Conservation (phyloP, 2,329 filamentous ascomycete species). For the Aspergillus fumigatus region DNA sequence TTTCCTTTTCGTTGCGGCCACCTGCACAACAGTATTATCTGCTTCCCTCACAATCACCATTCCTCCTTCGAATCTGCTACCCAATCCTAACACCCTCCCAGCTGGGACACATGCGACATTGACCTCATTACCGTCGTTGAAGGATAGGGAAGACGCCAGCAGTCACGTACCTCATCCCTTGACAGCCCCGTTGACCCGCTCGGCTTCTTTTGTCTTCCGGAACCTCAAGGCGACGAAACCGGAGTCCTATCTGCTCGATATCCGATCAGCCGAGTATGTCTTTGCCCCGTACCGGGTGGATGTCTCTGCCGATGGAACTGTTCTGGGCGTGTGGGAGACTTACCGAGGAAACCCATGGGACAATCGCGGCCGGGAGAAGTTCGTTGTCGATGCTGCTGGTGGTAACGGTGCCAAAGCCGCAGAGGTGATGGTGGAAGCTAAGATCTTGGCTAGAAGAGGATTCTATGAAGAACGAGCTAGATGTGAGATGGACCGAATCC, state of each 20-base stretch:
- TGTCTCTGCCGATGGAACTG: slow-evolving; percentile 39
- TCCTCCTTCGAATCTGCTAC: slow-evolving; percentile 39
- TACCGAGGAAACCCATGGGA: slow-evolving; percentile 86
- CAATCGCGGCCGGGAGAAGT: slow-evolving; percentile 63
- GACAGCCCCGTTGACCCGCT: slow-evolving; percentile 60
- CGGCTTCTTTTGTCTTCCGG: slow-evolving; percentile 70
- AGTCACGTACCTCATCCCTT: slow-evolving; percentile 44
- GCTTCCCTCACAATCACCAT: slow-evolving; percentile 37
- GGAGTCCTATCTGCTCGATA: slow-evolving; percentile 71
- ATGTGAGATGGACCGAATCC: slow-evolving; percentile 60
- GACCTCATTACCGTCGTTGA: slow-evolving; percentile 33
- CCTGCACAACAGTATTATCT: slow-evolving; percentile 14
- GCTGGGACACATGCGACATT: slow-evolving; percentile 51
- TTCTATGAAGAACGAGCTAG: slow-evolving; percentile 72
- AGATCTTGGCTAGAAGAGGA: slow-evolving; percentile 59
- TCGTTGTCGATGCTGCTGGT: slow-evolving; percentile 27
- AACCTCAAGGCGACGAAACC: slow-evolving; percentile 48
- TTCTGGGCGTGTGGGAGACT: slow-evolving; percentile 72
- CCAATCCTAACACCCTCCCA: slow-evolving; percentile 40
- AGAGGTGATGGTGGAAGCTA: slow-evolving; percentile 56
- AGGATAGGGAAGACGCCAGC: slow-evolving; percentile 31
- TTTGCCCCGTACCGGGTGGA: slow-evolving; percentile 82
- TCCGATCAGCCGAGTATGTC: slow-evolving; percentile 68
- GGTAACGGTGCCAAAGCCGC: slow-evolving; percentile 22
- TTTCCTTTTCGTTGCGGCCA: slow-evolving; percentile 16